Evolutionary conservation across 1,284 basidiomycete species (phyloP).

Genomic region (Rhodotorula glutinis): DNA sequence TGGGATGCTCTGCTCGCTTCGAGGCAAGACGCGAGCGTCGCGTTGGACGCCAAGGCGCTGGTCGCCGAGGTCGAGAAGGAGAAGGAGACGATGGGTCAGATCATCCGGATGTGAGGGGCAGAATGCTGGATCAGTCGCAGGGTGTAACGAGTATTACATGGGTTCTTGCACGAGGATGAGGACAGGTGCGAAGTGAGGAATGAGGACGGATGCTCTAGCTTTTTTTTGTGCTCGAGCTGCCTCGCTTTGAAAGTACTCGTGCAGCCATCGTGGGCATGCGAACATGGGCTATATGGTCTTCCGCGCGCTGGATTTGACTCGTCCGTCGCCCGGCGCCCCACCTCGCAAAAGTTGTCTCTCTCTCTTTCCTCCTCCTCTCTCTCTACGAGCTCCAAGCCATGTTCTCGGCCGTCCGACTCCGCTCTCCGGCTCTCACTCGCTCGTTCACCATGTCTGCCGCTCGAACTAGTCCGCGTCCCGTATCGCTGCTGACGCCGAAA

Average conservation of each 20-base stretch:
- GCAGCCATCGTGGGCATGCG: too few species aligned
- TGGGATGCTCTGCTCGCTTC: slow-evolving; percentile 79
- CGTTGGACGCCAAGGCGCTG: slow-evolving; percentile 32
- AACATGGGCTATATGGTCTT: too few species aligned
- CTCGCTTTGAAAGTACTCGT: too few species aligned
- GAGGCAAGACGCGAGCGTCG: background rate
- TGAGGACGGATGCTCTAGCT: too few species aligned
- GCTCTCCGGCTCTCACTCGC: background rate
- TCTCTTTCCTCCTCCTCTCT: background rate
- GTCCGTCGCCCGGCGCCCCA: background rate
- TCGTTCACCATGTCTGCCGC: slow-evolving; percentile 5
- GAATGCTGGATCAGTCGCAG: background rate
- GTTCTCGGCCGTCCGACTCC: background rate
- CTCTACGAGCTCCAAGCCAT: background rate
- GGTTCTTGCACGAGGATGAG: too few species aligned
- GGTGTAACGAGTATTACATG: too few species aligned
- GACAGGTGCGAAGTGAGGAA: too few species aligned
- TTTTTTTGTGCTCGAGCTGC: too few species aligned
- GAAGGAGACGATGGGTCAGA: slow-evolving; percentile 21
- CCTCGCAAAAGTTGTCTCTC: background rate
- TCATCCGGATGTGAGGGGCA: slow-evolving; percentile 32
- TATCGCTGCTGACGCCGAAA: slow-evolving; percentile 30
- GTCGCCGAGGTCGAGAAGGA: slow-evolving; percentile 32
- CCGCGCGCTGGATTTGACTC: too few species aligned
- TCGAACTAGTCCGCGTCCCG: background rate